Evolutionary conservation across 140 eudicot species (phyloP), one percentile per base, ranked within the genome.

Genomic region (Ambrosia hybrid): DNA sequence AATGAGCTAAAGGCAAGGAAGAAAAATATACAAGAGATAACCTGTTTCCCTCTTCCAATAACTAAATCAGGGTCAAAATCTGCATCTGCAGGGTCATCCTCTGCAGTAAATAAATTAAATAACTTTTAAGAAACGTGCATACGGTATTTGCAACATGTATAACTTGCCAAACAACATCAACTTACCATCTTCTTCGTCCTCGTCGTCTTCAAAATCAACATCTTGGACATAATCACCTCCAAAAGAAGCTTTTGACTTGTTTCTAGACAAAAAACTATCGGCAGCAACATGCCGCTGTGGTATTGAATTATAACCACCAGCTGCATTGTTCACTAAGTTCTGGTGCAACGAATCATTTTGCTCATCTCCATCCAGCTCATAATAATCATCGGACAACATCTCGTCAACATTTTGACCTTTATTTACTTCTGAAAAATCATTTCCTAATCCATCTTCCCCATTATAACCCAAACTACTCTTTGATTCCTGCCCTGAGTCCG

Each of bases 361-460:
- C 51, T 94, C 96, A 83, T 84, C 96, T 70, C 83, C 97, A 80
- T 91, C 96, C 75, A 88, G 84, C 85, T 92, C 98, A 16, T 86
- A 92, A 77, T 92, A 94, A 83, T 94, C 97, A 86, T 94, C 97
- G 71, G 99, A 94, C 85, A 88, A 73, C 95, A 93, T 93, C 73
- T 94, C 97, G 78, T 94, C 99, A 1, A 77, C 87, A 7, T 78
- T 74, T 73, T 79, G 87, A 65, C 81, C 83, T 48, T 74, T 81
- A 57, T 57, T 86, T 76, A 65, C 76, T 59, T 83, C 88, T 56
- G 84, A 79, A 0, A 78, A 76, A 73, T 84, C 85, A 77, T 81
- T 84, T 21, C 74, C 87, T 4, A 82, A 82, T 57, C 81, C 91
- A 56, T 83, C 89, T 52, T 85, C 95, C 64, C 39, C 78, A 55